Evolutionary conservation across 495 filamentous ascomycete species (phyloP).

Genomic region (Astrocystis sublimbata): DNA sequence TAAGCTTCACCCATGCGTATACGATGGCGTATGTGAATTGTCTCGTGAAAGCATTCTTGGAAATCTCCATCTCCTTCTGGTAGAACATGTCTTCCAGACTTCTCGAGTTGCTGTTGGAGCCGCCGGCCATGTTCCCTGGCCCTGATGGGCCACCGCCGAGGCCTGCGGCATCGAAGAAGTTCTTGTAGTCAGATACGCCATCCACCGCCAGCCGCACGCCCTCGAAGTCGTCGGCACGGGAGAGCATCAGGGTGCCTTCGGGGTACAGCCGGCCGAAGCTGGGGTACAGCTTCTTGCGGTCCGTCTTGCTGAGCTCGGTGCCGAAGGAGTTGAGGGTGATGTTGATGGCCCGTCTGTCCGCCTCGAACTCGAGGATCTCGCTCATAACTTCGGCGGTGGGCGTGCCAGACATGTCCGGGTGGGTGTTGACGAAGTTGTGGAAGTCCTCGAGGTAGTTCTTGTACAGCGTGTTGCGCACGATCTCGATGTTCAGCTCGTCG

Average conservation of each 20-base stretch:
- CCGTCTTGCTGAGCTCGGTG: conserved; percentile 90
- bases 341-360: conserved; percentile 94
- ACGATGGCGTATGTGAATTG: conserved; percentile 96
- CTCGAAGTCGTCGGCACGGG: conserved; percentile 92
- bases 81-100: conserved; percentile 98
- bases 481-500: conserved; percentile 99
- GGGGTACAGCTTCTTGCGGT: conserved; percentile 95
- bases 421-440: conserved; percentile 82
- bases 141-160: conserved; percentile 72
- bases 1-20: conserved; percentile 96
- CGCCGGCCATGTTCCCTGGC: conserved; percentile 81
- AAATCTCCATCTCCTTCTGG: conserved; percentile 98
- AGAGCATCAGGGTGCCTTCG: conserved; percentile 92
- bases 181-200: conserved; percentile 86
- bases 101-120: conserved; percentile 73
- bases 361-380: conserved; percentile 94
- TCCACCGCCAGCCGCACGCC: conserved; percentile 91
- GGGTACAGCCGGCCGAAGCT: conserved; percentile 87
- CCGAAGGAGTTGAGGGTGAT: conserved; percentile 99
- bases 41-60: conserved; percentile 89
- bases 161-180: conserved; percentile 90
- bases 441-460: conserved; percentile 99
- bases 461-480: conserved; percentile 96
- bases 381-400: conserved; percentile 93
- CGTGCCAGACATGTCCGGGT: conserved; percentile 81